Base-by-base conservation (phyloP, 176 grass and related monocot genomes). In the Rhynchospora breviuscula region DNA sequence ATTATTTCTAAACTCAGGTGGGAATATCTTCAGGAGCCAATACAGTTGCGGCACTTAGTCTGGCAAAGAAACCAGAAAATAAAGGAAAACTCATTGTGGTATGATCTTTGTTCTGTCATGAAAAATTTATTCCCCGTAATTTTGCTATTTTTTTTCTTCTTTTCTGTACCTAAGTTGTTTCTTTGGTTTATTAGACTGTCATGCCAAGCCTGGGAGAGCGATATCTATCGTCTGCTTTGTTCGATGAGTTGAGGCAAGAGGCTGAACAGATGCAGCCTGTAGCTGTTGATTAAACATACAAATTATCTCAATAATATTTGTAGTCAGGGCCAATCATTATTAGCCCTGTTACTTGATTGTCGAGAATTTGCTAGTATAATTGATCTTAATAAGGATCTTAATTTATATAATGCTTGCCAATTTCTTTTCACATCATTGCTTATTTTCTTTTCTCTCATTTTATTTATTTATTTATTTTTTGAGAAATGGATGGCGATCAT, bases 31-130 rank as follows among this genome's bases (percentile, higher is more conserved):
- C 96, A 7, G 96, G 96, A 67, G 96, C 96, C 1, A 98, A 98
- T 85, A 95, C 91, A 57, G 91, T 93, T 85, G 93, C 91, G 56
- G 93, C 96, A 26, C 78, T 95, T 75, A 60, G 81, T 48, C 91
- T 95, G 15, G 96, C 96, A 59, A 98, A 72, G 76, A 95, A 88
- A 63, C 91, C 91, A 57, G 91, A 98, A 84, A 95, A 98, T 86
- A 95, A 91, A 81, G 95, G 92, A 26, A 98, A 98, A 79, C 95
- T 98, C 73, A 93, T 98, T 65, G 95, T 98, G 92, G 95, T 98
- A 98, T 59, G 87, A 45, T 62, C 4, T 7, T 70, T 74, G 47
- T 58, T 22, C 65, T 33, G 8, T 69, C 25, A 58, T 40, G 25
- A 4, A 48, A 43, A 22, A 26, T 48, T 77, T 25, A 29, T 61